A percentile compares a stretch with the other conserved stretches of the same genome.
Conservation (phyloP, 306 rosid genomes). For the Quercus berberidifolia region DNA sequence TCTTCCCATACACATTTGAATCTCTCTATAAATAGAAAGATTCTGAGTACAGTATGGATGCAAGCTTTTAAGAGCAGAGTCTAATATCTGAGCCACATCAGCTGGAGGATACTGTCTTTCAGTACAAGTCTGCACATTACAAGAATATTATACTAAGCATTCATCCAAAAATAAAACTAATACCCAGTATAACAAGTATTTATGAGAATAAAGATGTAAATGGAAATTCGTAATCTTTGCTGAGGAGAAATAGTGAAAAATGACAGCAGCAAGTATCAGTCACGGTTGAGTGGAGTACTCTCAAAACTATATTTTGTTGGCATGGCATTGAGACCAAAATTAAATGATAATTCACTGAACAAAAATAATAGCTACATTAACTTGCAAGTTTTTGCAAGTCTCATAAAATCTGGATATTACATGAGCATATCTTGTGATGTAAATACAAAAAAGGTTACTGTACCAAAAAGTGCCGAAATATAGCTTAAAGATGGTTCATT, state of each 20-base stretch:
- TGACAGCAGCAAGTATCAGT: not conserved
- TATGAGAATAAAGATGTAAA: not conserved
- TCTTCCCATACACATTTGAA: constrained; percentile 91
- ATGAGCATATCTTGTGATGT: not conserved
- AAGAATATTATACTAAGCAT: constrained; percentile 1
- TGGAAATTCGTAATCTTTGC: not conserved
- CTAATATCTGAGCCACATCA: constrained; percentile 80
- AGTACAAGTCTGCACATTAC: constrained; percentile 69
- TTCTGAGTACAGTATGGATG: constrained; percentile 71
- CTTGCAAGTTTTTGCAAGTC: not conserved
- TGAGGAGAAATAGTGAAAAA: not conserved
- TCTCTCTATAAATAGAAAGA: constrained; percentile 79
- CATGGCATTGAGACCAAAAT: not conserved
- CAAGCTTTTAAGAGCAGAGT: constrained; percentile 71
- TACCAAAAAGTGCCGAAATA: not conserved
- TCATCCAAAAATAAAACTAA: too few relatives aligned
- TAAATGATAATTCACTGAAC: not conserved
- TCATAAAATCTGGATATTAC: not conserved
- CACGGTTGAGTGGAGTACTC: not conserved
- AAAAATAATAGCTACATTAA: not conserved
- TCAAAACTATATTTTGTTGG: not conserved
- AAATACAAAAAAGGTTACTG: not conserved
- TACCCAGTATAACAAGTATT: constrained; percentile 1
- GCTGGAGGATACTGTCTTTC: constrained; percentile 90
- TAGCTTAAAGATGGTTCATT: not conserved